Conservation (phyloP, 164 flowering plant species). For the Vitis riparia region DNA sequence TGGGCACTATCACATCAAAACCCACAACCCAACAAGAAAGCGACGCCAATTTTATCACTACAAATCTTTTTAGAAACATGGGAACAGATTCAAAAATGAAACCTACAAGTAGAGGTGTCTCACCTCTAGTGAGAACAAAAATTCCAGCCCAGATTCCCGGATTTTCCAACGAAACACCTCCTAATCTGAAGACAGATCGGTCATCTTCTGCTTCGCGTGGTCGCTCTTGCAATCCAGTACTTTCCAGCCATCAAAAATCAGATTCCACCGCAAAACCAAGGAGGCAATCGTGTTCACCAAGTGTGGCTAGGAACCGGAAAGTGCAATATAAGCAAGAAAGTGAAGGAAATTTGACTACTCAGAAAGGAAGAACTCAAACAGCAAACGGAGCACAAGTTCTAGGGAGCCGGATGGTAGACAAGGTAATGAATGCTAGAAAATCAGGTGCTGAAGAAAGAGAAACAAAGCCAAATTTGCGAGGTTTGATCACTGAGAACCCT, state of each 20-base stretch:
- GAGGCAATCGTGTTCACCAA: conserved; percentile 48
- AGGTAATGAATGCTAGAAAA: conserved; percentile 66
- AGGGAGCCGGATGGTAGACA: conserved; percentile 70
- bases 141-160: conserved; percentile 33
- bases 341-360: conserved; percentile 5
- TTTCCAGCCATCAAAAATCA: conserved; percentile 5
- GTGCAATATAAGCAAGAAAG: conserved; percentile 11
- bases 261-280: conserved; percentile 11
- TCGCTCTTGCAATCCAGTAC: neutral
- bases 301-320: conserved; percentile 43
- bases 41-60: conserved; percentile 7
- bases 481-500: conserved; percentile 15
- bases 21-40: conserved; percentile 14
- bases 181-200: conserved; percentile 35
- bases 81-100: conserved; percentile 15
- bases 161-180: conserved; percentile 33
- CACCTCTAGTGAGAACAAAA: conserved; percentile 38
- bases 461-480: conserved; percentile 15
- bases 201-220: conserved; percentile 27
- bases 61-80: conserved; percentile 16
- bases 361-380: conserved; percentile 10
- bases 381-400: conserved; percentile 31
- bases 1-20: neutral
- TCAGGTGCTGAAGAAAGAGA: conserved; percentile 29
- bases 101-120: conserved; percentile 39